Conservation (phyloP, 83 land plant genomes). For the Picea abies region DNA sequence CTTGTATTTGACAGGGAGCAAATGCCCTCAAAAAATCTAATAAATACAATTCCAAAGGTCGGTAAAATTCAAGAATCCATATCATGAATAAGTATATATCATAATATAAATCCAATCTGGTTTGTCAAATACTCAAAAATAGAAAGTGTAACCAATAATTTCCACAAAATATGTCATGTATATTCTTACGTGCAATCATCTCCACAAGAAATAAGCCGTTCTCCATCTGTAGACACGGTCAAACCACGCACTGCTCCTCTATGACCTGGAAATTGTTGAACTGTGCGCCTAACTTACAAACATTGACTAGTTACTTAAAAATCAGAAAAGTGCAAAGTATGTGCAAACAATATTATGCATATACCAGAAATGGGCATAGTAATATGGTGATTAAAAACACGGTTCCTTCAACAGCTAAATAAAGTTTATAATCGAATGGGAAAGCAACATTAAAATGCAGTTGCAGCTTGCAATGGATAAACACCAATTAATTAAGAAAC, state of each 20-base stretch:
- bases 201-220: constrained; percentile 82
- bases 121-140: background rate
- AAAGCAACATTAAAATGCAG: too few relatives aligned
- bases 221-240: constrained; percentile 79
- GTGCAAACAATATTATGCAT: background rate
- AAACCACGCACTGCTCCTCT: constrained; percentile 85
- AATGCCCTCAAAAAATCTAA: background rate
- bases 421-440: background rate
- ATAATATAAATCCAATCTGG: background rate
- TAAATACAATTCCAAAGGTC: background rate
- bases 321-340: background rate
- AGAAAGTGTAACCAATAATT: background rate
- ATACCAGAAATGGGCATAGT: background rate
- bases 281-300: constrained; percentile 47
- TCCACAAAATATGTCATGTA: constrained; percentile 6
- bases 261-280: constrained; percentile 80
- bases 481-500: too few relatives aligned
- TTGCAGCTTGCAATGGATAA: too few relatives aligned
- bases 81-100: background rate
- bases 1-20: background rate
- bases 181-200: constrained; percentile 81
- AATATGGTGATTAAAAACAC: background rate
- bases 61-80: background rate
- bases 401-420: background rate
- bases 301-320: background rate